Conservation (phyloP, 306 rosid species). For the Astragalus glycyphyllos region DNA sequence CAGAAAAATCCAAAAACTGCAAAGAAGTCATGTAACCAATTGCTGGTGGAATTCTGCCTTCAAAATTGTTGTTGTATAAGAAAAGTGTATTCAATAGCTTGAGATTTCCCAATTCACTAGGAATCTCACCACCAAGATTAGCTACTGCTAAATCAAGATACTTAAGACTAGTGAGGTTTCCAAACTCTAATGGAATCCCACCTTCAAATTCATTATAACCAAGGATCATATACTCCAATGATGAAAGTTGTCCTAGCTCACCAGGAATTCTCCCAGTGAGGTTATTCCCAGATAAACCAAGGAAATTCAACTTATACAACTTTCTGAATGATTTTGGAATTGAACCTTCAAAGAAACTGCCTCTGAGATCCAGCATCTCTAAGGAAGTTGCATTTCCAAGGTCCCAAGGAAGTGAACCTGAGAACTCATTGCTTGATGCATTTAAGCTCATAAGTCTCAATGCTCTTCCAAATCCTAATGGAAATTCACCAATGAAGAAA, state of each 20-base stretch:
- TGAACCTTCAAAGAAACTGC: constrained; percentile 78
- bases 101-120: constrained; percentile 68
- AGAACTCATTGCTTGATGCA: constrained; percentile 85
- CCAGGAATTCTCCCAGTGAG: constrained; percentile 78
- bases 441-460: constrained; percentile 52
- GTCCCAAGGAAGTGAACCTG: constrained; percentile 74
- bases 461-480: constrained; percentile 66
- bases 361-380: constrained; percentile 86
- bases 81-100: constrained; percentile 67
- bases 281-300: constrained; percentile 92
- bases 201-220: constrained; percentile 90
- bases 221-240: constrained; percentile 74
- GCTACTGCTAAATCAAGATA: constrained; percentile 93
- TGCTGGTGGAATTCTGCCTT: constrained; percentile 67
- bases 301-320: constrained; percentile 82
- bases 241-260: constrained; percentile 74
- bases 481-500: constrained; percentile 71
- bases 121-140: constrained; percentile 82
- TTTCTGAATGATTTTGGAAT: constrained; percentile 68
- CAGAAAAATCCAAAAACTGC: constrained; percentile 77
- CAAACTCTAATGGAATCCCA: constrained; percentile 75
- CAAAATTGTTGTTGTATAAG: constrained; percentile 74
- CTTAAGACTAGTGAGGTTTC: constrained; percentile 76
- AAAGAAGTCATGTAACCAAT: constrained; percentile 65
- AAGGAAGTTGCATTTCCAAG: constrained; percentile 74